phyloP scores from a whole-genome alignment of 1,284 basidiomycete genomes.

The Mycosarcoma maydis region DNA sequence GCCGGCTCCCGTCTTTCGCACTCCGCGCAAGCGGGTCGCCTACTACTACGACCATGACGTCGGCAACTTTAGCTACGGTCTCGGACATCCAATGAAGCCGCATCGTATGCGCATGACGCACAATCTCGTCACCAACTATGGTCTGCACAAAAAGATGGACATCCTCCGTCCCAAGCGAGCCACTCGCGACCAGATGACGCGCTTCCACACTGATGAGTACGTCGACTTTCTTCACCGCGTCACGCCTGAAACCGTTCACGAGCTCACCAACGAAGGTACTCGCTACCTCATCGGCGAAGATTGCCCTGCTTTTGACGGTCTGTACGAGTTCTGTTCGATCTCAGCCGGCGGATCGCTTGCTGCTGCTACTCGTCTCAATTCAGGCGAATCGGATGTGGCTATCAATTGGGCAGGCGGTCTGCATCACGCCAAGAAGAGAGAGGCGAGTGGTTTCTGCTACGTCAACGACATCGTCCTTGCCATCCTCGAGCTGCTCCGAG shows the following conservation, averaged over 20 bases:
- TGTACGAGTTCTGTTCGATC: slow-evolving; percentile 97
- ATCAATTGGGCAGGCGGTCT: slow-evolving; percentile 98
- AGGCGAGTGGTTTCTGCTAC: slow-evolving; percentile 96
- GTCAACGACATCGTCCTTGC: slow-evolving; percentile 78
- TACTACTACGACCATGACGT: slow-evolving; percentile 72
- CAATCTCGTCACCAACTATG: slow-evolving; percentile 88
- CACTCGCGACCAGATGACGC: slow-evolving; percentile 82
- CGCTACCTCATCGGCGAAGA: slow-evolving; percentile 77
- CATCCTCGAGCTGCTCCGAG: slow-evolving; percentile 67
- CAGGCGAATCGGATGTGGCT: slow-evolving; percentile 86
- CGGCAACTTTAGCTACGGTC: slow-evolving; percentile 84
- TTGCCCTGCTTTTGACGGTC: slow-evolving; percentile 93
- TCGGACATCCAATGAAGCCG: slow-evolving; percentile 93
- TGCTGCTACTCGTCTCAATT: slow-evolving; percentile 82
- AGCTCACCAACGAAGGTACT: slow-evolving; percentile 78
- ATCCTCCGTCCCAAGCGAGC: slow-evolving; percentile 84
- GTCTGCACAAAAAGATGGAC: slow-evolving; percentile 89
- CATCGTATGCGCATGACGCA: slow-evolving; percentile 75
- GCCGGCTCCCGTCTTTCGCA: slow-evolving; percentile 49
- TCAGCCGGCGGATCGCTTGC: slow-evolving; percentile 86
- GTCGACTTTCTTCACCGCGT: slow-evolving; percentile 88
- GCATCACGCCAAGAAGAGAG: slow-evolving; percentile 97
- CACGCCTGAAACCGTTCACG: slow-evolving; percentile 72
- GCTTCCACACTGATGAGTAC: slow-evolving; percentile 98
- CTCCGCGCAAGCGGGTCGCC: slow-evolving; percentile 49